These are phyloP conservation scores for Paecilomyces sp. DNA, from an alignment of 2,329 filamentous ascomycete species.

Conservation along the genomic window DNA sequence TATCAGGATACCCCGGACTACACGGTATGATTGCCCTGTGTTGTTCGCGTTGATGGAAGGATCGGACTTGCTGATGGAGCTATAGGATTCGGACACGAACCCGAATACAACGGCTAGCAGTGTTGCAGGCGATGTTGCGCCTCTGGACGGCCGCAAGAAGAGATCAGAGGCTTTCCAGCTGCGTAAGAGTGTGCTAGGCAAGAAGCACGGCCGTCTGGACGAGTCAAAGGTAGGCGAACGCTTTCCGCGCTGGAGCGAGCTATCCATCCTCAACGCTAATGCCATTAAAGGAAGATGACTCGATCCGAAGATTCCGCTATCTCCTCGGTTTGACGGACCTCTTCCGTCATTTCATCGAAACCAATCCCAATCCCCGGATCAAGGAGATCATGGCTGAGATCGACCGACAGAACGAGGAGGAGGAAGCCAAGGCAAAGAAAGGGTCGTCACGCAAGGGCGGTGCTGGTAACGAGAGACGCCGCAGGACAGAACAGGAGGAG, in stretches of 20 bases:
- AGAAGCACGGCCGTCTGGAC: conserved; percentile 86
- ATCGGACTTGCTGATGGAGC: conserved; percentile 2
- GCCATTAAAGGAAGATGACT: conserved; percentile 74
- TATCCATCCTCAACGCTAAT: background rate
- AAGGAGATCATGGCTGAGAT: conserved; percentile 92
- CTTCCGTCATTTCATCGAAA: conserved; percentile 98
- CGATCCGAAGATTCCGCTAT: conserved; percentile 88
- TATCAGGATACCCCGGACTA: conserved; percentile 57
- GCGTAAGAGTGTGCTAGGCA: conserved; percentile 85
- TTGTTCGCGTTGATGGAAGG: background rate
- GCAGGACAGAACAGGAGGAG: conserved; percentile 94
- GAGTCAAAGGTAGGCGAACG: conserved; percentile 71
- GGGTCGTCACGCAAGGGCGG: conserved; percentile 74
- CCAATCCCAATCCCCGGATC: conserved; percentile 90
- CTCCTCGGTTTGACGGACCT: conserved; percentile 90
- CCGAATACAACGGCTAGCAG: conserved; percentile 72
- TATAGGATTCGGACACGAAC: conserved; percentile 57
- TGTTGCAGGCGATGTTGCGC: conserved; percentile 64
- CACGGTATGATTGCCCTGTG: conserved; percentile 37
- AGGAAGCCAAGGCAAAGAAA: conserved; percentile 64
- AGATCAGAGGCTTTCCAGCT: conserved; percentile 83
- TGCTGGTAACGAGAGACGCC: conserved; percentile 66
- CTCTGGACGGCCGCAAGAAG: conserved; percentile 70
- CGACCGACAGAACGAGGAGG: conserved; percentile 78
- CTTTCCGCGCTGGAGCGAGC: background rate